These are phyloP conservation scores for Anisodus acutangulus DNA, from an alignment of 257 asterid genomes.

Conservation along the genomic window DNA sequence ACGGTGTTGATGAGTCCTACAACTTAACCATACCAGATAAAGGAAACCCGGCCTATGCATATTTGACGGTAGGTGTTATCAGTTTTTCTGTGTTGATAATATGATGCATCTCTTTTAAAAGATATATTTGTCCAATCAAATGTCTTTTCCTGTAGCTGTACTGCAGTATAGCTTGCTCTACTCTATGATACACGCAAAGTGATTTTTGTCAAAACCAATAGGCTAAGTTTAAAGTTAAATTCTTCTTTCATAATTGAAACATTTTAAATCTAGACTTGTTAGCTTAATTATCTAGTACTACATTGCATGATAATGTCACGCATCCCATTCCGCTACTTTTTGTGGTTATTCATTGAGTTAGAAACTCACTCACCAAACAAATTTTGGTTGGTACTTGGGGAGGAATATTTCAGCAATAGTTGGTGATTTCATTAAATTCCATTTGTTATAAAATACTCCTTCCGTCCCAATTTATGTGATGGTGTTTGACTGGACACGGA, in stretches of 20 bases:
- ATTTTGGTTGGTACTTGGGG: neutral
- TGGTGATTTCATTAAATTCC: neutral
- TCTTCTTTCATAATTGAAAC: neutral
- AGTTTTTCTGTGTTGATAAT: neutral
- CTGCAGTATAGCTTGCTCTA: neutral
- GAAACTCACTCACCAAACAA: neutral
- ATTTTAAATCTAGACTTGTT: neutral
- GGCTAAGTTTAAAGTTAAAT: neutral
- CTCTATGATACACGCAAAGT: neutral
- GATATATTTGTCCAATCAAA: neutral
- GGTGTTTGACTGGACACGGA: neutral
- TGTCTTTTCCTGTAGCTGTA: neutral
- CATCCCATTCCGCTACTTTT: neutral
- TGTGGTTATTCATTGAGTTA: neutral
- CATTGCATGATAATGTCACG: neutral
- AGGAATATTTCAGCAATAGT: no score
- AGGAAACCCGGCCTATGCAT: slow-evolving; percentile 59
- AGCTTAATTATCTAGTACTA: neutral
- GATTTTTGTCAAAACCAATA: neutral
- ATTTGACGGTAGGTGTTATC: slow-evolving; percentile 56
- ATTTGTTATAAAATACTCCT: neutral
- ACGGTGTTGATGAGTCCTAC: slow-evolving; percentile 80
- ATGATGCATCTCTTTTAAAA: neutral
- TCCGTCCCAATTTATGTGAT: neutral
- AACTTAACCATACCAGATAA: slow-evolving; percentile 56